Percentiles rank a stretch among this genome's conserved stretches.
Conservation (phyloP, 225 moss, liverwort and hornwort species). For the Bryoerythrophyllum caledonicum region DNA sequence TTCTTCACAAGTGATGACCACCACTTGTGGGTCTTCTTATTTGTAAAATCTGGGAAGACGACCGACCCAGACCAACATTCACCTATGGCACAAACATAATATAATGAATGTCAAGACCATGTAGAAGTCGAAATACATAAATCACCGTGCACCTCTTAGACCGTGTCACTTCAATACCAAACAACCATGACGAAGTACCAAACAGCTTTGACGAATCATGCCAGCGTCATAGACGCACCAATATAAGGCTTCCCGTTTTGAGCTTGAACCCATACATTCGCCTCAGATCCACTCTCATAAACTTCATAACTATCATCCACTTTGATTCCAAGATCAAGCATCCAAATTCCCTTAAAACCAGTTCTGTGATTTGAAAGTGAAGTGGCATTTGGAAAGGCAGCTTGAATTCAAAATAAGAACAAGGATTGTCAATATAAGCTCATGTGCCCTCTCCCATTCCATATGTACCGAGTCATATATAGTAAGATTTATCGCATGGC, state of each 20-base stretch:
- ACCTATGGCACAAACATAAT: no score
- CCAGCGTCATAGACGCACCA: slow-evolving; percentile 38
- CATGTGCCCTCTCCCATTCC: no score
- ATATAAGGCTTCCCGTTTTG: slow-evolving; percentile 54
- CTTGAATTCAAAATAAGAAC: slow-evolving; percentile 34
- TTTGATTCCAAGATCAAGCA: slow-evolving; percentile 95
- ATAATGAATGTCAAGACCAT: no score
- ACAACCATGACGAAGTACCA: background rate
- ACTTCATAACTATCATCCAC: slow-evolving; percentile 61
- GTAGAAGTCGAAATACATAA: no score
- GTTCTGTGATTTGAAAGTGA: slow-evolving; percentile 57
- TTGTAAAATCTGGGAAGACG: slow-evolving; percentile 86
- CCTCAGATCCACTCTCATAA: slow-evolving; percentile 65
- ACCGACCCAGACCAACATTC: slow-evolving; percentile 99
- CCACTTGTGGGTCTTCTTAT: slow-evolving; percentile 66
- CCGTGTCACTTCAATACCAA: no score
- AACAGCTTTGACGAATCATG: background rate
- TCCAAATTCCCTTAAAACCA: slow-evolving; percentile 93
- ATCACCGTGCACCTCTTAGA: no score
- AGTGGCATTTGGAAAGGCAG: slow-evolving; percentile 55
- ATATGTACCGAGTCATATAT: no score
- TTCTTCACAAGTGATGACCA: slow-evolving; percentile 75
- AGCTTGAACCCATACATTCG: slow-evolving; percentile 67
- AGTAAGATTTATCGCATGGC: no score
- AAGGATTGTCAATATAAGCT: background rate